Evolutionary conservation across 1,139 yeast genomes (phyloP).

Genomic region (Saccharomyces hybrid): DNA sequence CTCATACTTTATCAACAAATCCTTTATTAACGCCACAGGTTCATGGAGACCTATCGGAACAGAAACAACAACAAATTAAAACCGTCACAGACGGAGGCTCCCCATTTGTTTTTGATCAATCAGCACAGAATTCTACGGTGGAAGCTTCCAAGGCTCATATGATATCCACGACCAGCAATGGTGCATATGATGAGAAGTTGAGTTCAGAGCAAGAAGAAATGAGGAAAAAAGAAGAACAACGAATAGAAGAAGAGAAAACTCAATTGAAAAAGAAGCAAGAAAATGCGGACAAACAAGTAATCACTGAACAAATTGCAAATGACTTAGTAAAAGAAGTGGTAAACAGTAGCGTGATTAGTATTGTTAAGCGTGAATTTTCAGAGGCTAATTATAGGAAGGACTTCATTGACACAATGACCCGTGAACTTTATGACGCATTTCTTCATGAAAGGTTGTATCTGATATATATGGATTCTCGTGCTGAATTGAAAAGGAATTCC

Average conservation of each 20-base stretch:
- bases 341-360: constrained; percentile 9
- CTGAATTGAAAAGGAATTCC: constrained; percentile 32
- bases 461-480: constrained; percentile 37
- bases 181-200: neutral
- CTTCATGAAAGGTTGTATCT: constrained; percentile 47
- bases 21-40: neutral
- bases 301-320: constrained; percentile 29
- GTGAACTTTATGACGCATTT: constrained; percentile 51
- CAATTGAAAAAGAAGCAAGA: constrained; percentile 7
- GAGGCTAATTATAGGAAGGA: neutral
- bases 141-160: neutral
- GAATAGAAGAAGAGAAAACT: neutral
- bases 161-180: neutral
- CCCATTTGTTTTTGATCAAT: neutral
- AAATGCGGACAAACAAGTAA: constrained; percentile 19
- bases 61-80: neutral
- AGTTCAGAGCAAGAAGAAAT: neutral
- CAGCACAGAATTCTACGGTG: neutral
- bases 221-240: neutral
- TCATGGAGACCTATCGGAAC: neutral
- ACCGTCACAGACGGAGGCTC: neutral
- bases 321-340: constrained; percentile 33
- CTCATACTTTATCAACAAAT: neutral
- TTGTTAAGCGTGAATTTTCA: neutral
- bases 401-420: constrained; percentile 28